Percentiles rank a stretch among this genome's conserved stretches.
Evolutionary conservation across 78 protist genomes (phyloP).

Genomic region (Diacronema lutheri): DNA sequence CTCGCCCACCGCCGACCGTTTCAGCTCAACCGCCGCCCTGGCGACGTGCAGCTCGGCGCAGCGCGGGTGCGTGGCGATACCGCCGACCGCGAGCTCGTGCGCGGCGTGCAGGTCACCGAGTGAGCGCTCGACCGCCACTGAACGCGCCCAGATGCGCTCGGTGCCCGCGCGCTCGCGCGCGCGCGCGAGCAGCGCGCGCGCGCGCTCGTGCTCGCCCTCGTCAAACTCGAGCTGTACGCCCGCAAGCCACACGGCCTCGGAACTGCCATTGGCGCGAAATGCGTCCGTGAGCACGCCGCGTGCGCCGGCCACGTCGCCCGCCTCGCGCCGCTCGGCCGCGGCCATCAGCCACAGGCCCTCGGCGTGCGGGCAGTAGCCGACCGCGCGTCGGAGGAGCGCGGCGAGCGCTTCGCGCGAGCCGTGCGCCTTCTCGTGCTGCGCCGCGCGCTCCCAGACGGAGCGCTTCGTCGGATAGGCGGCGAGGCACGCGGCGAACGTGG

Average conservation of each 20-base stretch:
- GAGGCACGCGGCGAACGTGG: conserved; percentile 76
- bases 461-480: conserved; percentile 70
- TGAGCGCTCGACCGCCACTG: conserved; percentile 81
- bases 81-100: conserved; percentile 36
- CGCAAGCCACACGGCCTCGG: conserved; percentile 90
- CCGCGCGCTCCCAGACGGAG: conserved; percentile 79
- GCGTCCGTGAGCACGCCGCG: conserved; percentile 74
- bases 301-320: conserved; percentile 53
- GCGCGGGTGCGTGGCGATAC: conserved; percentile 50
- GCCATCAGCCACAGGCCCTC: conserved; percentile 92
- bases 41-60: conserved; percentile 80
- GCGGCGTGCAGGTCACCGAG: conserved; percentile 33
- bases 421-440: conserved; percentile 70
- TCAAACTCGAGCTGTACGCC: conserved; percentile 92
- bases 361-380: conserved; percentile 80
- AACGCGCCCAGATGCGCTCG: conserved; percentile 87
- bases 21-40: conserved; percentile 64
- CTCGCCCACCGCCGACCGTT: conserved; percentile 1
- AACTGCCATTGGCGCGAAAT: conserved; percentile 69
- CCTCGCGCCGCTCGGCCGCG: conserved; percentile 75
- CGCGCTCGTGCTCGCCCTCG: conserved; percentile 48
- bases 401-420: conserved; percentile 54
- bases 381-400: conserved; percentile 73
- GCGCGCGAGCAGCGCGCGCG: conserved; percentile 38
- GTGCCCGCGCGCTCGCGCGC: conserved; percentile 72